Evolutionary conservation across 495 filamentous ascomycete species (phyloP), one percentile per base, ranked within the genome.

Genomic region (Viridothelium virens): DNA sequence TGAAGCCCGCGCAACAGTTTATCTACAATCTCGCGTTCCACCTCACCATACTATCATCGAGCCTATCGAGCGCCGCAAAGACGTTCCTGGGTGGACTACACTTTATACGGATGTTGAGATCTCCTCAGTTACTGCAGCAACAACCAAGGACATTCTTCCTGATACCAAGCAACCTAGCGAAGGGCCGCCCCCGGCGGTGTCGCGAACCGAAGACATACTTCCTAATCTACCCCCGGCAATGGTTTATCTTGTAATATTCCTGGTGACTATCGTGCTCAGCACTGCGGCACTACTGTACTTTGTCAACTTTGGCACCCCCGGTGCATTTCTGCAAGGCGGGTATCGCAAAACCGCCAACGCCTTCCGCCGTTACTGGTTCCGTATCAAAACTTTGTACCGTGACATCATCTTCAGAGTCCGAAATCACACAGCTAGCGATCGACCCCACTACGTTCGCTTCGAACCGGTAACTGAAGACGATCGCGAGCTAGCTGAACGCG

Each of bases 51-150:
- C 53, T 31, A 33, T 59, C 14, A 36, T 59, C 5, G 53, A 59
- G 14, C 53, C 18, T 7, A 34, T 59, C 53, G 53, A 59, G 33
- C 53, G 53, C 7, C 53, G 53, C 11, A 59, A 59, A 59, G 25
- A 59, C 36, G 36, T 59, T 36, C 53, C 53, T 59, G 53, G 53
- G 3, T 59, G 53, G 53, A 59, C 53, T 1, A 59, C 53, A 18
- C 25, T 59, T 7, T 59, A 59, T 36, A 59, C 48, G 5, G 16
- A 53, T 18, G 11, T 53, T 25, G n/a, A 53, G n/a, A 11, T n/a
- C n/a, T 9, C 48, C 12, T n/a, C 48, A 53, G n/a, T n/a, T 14
- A 16, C 48, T 18, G 16, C 48, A 5, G 16, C 48, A n/a, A 14
- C 48, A 53, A n/a, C n/a, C 5, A n/a, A 36, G 7, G 14, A 7